Base-by-base conservation (phyloP, 352 stramenopile genomes). In the Pythium phragmitis region DNA sequence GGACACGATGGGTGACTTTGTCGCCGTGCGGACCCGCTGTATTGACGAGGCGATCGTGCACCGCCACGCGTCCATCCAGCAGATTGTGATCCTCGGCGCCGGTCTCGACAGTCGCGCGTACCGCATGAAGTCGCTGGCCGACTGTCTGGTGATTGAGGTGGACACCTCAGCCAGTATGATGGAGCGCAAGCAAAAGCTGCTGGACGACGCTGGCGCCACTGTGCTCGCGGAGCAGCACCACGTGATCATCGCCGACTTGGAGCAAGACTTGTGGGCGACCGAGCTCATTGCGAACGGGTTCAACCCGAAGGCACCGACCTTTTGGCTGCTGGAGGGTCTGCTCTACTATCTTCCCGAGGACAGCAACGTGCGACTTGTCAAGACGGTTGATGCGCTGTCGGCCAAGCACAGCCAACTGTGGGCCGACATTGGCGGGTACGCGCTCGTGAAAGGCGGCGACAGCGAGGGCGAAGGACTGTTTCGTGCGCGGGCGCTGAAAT, bases 81-180 rank as follows among this genome's bases (percentile, higher is more conserved):
- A 88, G 43, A 53, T 87, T n/a, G 77, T 88, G 12, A 68, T 88
- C 11, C 65, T 88, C 1, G 79, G 69, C 19, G 68, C 79, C 0
- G 79, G 79, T 0, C 67, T 88, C 3, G 79, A 88, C 52, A 76
- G 71, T 16, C 72, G 79, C 14, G 77, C 69, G n/a, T 87, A 79
- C 59, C 72, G 75, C 4, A 65, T 88, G 46, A 49, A 83, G 14
- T 42, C 75, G 1, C 60, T 88, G 17, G 41, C 41, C 9, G 74
- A 68, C 16, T 76, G 74, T 28, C 63, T 74, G 34, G 79, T 88
- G 16, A 56, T 86, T 12, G 79, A 88, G 61, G 56, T 88, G 13
- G 79, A 88, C 46, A 57, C 71, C 19, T 80, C 71, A 16, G 60
- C 69, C 17, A 70, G 67, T 26, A 70, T 87, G 28, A 72, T 85